A percentile compares a stretch with the other conserved stretches of the same genome.
Evolutionary conservation across 371 early-diverging fungal species (phyloP).

Genomic region (Lichtheimia hyalospora): DNA sequence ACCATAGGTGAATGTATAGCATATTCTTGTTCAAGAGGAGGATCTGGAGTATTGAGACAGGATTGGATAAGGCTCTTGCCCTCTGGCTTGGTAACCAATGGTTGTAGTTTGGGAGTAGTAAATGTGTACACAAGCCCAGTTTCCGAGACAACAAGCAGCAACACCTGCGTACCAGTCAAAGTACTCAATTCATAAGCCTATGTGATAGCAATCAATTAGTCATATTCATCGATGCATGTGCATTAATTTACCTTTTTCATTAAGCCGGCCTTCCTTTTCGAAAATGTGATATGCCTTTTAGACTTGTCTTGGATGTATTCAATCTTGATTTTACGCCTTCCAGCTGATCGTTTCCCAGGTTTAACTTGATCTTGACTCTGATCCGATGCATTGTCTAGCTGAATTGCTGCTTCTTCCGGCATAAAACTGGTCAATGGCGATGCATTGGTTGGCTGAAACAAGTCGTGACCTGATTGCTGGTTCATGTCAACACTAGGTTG

Average conservation of each 20-base stretch:
- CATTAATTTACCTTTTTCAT: conserved; percentile 88
- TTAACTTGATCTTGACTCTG: too few relatives aligned
- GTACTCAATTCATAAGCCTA: conserved; percentile 97
- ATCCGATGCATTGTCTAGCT: too few relatives aligned
- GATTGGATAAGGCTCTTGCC: conserved; percentile 94
- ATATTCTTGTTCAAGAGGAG: too few relatives aligned
- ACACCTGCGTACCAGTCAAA: conserved; percentile 96
- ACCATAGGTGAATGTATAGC: too few relatives aligned
- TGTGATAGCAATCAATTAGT: background rate
- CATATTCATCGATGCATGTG: too few relatives aligned
- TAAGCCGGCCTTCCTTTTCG: conserved; percentile 97
- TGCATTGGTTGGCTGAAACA: too few relatives aligned
- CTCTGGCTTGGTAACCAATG: conserved; percentile 92
- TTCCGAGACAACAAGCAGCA: conserved; percentile 96
- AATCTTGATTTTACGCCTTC: conserved; percentile 94
- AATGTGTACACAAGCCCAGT: conserved; percentile 98
- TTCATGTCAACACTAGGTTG: too few relatives aligned
- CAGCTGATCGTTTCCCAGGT: conserved; percentile 62
- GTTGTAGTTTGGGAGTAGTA: conserved; percentile 96
- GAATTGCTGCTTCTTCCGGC: background rate
- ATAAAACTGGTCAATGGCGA: too few relatives aligned
- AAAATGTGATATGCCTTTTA: conserved; percentile 95
- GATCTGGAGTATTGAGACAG: conserved; percentile 88
- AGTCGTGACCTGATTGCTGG: too few relatives aligned
- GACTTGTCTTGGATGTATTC: conserved; percentile 96